A percentile compares a stretch with the other conserved stretches of the same genome.
These are phyloP conservation scores for Zychaea mexicana DNA, from an alignment of 371 early-diverging fungal genomes.

Conservation along the genomic window DNA sequence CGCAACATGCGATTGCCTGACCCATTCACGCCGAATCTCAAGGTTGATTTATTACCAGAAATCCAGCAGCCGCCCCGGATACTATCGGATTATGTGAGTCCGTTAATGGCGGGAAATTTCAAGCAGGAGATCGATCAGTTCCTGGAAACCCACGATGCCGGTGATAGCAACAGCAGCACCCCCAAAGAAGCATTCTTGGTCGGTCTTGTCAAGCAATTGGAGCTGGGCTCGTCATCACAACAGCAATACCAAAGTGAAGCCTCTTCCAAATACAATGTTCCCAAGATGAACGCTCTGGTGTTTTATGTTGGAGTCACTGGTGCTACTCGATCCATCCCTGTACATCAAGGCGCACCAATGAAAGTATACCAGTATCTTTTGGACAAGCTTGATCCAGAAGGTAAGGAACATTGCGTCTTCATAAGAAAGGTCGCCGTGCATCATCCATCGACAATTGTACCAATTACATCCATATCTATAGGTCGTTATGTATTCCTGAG, in stretches of 20 bases:
- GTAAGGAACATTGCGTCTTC: constrained; percentile 33
- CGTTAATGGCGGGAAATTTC: constrained; percentile 58
- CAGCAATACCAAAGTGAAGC: constrained; percentile 12
- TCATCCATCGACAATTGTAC: background rate
- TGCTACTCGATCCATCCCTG: constrained; percentile 60
- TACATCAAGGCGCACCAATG: constrained; percentile 77
- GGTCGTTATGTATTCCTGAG: constrained; percentile 89
- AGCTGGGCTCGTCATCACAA: constrained; percentile 10
- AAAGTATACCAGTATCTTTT: constrained; percentile 86
- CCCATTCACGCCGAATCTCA: constrained; percentile 94
- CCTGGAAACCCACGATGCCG: constrained; percentile 64
- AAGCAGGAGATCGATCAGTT: constrained; percentile 77
- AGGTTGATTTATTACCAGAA: constrained; percentile 89
- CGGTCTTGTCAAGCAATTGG: constrained; percentile 54
- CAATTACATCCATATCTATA: constrained; percentile 8
- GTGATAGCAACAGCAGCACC: no score
- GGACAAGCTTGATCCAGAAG: constrained; percentile 82
- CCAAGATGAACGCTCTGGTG: constrained; percentile 86
- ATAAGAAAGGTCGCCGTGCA: background rate
- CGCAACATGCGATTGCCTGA: constrained; percentile 94
- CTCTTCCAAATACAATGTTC: constrained; percentile 71
- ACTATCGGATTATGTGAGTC: constrained; percentile 79
- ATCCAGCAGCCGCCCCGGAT: constrained; percentile 84
- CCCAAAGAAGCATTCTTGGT: constrained; percentile 62
- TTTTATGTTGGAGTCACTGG: constrained; percentile 86